phyloP scores from a whole-genome alignment of 2,329 filamentous ascomycete genomes.

The Xylariomycetidae sp. region DNA sequence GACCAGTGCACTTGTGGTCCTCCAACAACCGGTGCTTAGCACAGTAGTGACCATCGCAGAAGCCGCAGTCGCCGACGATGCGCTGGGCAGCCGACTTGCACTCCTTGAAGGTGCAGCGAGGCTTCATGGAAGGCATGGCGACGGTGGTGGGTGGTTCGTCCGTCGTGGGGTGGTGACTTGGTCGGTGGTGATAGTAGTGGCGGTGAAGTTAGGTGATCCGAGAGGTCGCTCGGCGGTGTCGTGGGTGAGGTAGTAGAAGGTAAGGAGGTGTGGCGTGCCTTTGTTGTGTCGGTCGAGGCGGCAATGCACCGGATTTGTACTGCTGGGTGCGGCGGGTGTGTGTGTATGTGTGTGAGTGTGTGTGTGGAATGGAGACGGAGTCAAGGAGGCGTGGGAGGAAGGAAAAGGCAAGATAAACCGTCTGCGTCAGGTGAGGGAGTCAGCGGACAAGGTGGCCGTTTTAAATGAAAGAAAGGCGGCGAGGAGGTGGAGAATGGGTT shows the following conservation, averaged over 20 bases:
- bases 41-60: conserved; percentile 92
- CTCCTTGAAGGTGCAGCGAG: conserved; percentile 81
- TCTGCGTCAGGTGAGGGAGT: conserved; percentile 10
- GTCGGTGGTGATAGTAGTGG: background rate
- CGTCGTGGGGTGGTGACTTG: background rate
- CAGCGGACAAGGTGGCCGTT: too few relatives aligned
- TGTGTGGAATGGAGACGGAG: too few relatives aligned
- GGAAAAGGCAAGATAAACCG: conserved; percentile 1
- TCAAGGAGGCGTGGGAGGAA: conserved; percentile 1
- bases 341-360: too few relatives aligned
- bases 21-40: conserved; percentile 91
- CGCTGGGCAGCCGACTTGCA: conserved; percentile 84
- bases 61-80: conserved; percentile 93
- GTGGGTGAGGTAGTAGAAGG: too few relatives aligned
- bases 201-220: too few relatives aligned
- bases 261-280: too few relatives aligned
- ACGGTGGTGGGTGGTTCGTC: conserved; percentile 12
- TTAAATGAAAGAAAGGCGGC: too few relatives aligned
- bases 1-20: conserved; percentile 84
- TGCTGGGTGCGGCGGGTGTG: conserved; percentile 1
- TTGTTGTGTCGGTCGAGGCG: too few relatives aligned
- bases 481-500: too few relatives aligned
- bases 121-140: conserved; percentile 67
- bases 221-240: too few relatives aligned
- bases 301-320: too few relatives aligned